phyloP scores from a whole-genome alignment of 2,329 filamentous ascomycete species.

The Cladosporium oxysporum region DNA sequence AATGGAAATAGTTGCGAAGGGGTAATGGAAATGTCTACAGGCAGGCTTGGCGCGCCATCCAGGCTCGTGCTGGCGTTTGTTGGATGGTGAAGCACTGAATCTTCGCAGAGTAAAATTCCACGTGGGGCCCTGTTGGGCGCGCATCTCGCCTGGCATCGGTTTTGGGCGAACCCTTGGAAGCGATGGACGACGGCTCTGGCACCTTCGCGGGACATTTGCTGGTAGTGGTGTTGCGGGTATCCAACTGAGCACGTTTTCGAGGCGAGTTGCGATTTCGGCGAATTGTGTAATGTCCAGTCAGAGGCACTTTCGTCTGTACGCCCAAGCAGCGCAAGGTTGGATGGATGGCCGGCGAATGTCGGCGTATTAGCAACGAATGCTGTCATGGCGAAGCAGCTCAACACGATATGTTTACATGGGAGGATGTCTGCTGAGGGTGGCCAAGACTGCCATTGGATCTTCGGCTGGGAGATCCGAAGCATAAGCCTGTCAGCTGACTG shows the following conservation, averaged over 20 bases:
- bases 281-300: not conserved
- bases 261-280: not conserved
- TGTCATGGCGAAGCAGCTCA: not conserved
- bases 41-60: conserved; percentile 1
- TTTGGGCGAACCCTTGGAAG: not conserved
- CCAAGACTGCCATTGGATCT: not conserved
- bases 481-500: conserved; percentile 4
- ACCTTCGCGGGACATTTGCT: not conserved
- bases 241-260: not conserved
- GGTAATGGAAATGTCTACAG: conserved; percentile 12
- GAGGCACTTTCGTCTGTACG: not conserved
- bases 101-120: not conserved
- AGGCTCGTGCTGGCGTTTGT: conserved; percentile 2
- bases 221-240: not conserved
- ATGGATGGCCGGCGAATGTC: not conserved
- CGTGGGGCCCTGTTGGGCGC: not conserved
- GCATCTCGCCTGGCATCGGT: not conserved
- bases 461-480: conserved; percentile 1
- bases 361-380: conserved; percentile 4
- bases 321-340: not conserved
- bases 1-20: conserved; percentile 4
- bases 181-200: conserved; percentile 1
- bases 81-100: not conserved
- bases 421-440: not conserved
- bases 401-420: not conserved